phyloP scores from a whole-genome alignment of 192 early-diverging fungal species.

The Endogone sp. region DNA sequence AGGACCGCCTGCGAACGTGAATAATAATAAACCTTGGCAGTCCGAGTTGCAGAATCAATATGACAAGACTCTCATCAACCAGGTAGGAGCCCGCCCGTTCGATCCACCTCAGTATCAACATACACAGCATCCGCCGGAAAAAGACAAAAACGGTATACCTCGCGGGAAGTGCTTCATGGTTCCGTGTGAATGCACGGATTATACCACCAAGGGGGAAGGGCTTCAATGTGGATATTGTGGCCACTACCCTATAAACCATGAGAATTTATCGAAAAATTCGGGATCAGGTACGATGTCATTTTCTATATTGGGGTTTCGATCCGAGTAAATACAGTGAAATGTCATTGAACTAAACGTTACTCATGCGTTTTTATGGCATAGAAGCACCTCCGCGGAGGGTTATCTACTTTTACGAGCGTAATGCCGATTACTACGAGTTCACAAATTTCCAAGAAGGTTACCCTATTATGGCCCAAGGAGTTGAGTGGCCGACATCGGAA shows the following conservation, averaged over 20 bases:
- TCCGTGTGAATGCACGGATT: background rate
- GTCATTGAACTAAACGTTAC: too few species aligned
- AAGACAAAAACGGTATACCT: background rate
- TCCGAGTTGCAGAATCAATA: too few species aligned
- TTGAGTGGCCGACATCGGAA: slow-evolving; percentile 19
- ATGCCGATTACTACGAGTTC: slow-evolving; percentile 16
- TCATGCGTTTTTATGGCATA: too few species aligned
- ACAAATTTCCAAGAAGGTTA: slow-evolving; percentile 19
- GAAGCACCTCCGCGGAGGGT: background rate
- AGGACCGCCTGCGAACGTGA: too few species aligned
- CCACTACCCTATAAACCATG: background rate
- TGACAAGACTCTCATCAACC: too few species aligned
- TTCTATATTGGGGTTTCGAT: too few species aligned
- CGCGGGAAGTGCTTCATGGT: background rate
- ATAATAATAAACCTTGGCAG: too few species aligned
- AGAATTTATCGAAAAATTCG: background rate
- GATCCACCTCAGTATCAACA: too few species aligned
- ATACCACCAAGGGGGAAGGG: background rate
- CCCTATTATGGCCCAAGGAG: slow-evolving; percentile 5
- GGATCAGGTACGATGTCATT: background rate
- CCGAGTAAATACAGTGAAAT: too few species aligned
- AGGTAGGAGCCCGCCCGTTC: too few species aligned
- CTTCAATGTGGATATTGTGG: background rate
- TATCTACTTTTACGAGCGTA: slow-evolving; percentile 24
- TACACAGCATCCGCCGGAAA: too few species aligned